Evolutionary conservation across 1,284 basidiomycete species (phyloP).

Genomic region (Laetiporus sulphureus): DNA sequence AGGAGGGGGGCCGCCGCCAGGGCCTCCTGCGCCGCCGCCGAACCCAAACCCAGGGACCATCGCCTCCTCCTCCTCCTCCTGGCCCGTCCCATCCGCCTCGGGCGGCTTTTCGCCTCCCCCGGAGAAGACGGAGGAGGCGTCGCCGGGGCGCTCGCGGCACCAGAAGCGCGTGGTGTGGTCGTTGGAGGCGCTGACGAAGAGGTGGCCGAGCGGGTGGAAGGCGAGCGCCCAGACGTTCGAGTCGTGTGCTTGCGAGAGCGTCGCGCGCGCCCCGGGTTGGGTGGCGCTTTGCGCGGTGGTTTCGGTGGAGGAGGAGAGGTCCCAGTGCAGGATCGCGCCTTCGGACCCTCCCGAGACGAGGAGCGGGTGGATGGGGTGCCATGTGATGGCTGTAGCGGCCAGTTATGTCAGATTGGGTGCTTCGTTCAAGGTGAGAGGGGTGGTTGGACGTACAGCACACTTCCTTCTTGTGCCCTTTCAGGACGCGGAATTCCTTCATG

Average conservation of each 20-base stretch:
- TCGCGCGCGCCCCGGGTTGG: slow-evolving; percentile 60
- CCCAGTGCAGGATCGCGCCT: slow-evolving; percentile 92
- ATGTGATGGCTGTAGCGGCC: slow-evolving; percentile 63
- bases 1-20: too few relatives aligned
- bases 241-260: slow-evolving; percentile 90
- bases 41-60: slow-evolving; percentile 51
- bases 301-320: slow-evolving; percentile 45
- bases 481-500: slow-evolving; percentile 89
- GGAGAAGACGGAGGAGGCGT: slow-evolving; percentile 60
- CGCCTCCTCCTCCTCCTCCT: slow-evolving; percentile 59
- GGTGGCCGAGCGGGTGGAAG: slow-evolving; percentile 94
- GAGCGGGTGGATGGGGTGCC: slow-evolving; percentile 93
- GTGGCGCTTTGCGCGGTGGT: slow-evolving; percentile 26
- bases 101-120: slow-evolving; percentile 76
- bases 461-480: slow-evolving; percentile 96
- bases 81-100: slow-evolving; percentile 44
- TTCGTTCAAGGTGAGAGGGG: neutral
- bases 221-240: slow-evolving; percentile 94
- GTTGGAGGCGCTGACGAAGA: slow-evolving; percentile 89
- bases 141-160: slow-evolving; percentile 82
- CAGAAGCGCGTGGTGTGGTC: slow-evolving; percentile 98
- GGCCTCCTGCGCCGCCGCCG: slow-evolving; percentile 15
- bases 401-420: too few relatives aligned
- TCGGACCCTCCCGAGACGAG: slow-evolving; percentile 93
- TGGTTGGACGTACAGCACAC: slow-evolving; percentile 80